Evolutionary conservation across 169 alveolate genomes (phyloP), one percentile per base, ranked within the genome.

Genomic region (Toxoplasma gondii): DNA sequence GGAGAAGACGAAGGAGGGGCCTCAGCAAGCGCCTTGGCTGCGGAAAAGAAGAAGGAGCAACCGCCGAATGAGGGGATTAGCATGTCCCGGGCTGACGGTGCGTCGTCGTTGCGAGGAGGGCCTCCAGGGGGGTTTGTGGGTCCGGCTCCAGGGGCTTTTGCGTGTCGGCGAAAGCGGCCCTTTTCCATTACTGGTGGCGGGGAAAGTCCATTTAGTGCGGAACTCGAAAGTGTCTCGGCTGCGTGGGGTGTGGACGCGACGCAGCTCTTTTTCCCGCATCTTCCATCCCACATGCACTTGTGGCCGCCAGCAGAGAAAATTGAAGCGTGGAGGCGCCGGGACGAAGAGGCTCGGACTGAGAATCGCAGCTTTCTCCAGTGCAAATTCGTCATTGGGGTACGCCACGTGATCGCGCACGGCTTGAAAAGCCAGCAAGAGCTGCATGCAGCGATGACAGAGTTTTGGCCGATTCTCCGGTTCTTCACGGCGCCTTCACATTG

Each of bases 211-310:
- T 64, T 64, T 31, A 64, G 74, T 31, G 24, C n/a, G 31, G 74
- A 64, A 64, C 7, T 64, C 34, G 74, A 64, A 22, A 64, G 22
- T 31, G 74, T 64, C 74, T 64, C 74, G 74, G 34, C n/a, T 16
- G 31, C 29, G 74, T 64, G 74, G 84, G 39, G 84, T 4, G 84
- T 74, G 39, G 44, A 31, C 39, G 27, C 84, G 17, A 12, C 39
- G 17, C 45, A 74, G 84, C 44, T 74, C 45, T 36, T 74, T 31
- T 36, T 74, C 9, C 84, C 84, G 4, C 84, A 74, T 19, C 84
- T 74, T 31, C 84, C 84, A 44, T 74, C 84, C 45, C 84, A 74
- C 84, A 24, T 74, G 44, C 84, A 74, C n/a, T 19, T 74, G 84
- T 74, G 84, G 84, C 84, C 84, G 49, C 84, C 84, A 1, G 84